These are phyloP conservation scores for Fusarium nygamai DNA, from an alignment of 2,329 filamentous ascomycete species.

Conservation along the genomic window DNA sequence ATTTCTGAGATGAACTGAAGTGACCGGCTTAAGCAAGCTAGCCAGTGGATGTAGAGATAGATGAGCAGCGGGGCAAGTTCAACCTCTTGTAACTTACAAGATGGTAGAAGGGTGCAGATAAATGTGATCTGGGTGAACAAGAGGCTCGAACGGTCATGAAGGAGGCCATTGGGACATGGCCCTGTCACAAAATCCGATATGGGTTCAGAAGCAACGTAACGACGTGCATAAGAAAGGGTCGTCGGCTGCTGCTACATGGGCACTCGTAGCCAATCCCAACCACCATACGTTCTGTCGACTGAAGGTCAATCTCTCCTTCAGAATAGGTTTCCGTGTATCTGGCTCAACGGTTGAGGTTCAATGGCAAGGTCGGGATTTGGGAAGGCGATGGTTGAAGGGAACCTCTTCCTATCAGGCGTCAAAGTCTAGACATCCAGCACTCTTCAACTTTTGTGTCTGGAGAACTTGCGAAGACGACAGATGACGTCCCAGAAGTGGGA, in stretches of 20 bases:
- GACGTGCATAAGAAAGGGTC: background rate
- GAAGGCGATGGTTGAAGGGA: background rate
- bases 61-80: background rate
- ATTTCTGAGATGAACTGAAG: background rate
- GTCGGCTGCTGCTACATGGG: too few relatives aligned
- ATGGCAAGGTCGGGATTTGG: background rate
- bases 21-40: background rate
- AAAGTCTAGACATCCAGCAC: background rate
- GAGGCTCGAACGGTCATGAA: fast-evolving
- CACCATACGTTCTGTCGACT: background rate
- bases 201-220: too few relatives aligned
- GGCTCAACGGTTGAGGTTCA: background rate
- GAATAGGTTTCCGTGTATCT: too few relatives aligned
- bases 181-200: background rate
- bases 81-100: background rate
- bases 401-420: background rate
- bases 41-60: background rate
- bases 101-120: background rate
- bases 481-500: fast-evolving
- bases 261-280: background rate
- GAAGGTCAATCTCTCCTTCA: background rate
- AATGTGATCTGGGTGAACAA: too few relatives aligned
- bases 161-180: background rate
- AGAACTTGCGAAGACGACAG: background rate
- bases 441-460: background rate